Conservation (phyloP, 2,329 filamentous ascomycete species). For the Trichoderma oligosporum region DNA sequence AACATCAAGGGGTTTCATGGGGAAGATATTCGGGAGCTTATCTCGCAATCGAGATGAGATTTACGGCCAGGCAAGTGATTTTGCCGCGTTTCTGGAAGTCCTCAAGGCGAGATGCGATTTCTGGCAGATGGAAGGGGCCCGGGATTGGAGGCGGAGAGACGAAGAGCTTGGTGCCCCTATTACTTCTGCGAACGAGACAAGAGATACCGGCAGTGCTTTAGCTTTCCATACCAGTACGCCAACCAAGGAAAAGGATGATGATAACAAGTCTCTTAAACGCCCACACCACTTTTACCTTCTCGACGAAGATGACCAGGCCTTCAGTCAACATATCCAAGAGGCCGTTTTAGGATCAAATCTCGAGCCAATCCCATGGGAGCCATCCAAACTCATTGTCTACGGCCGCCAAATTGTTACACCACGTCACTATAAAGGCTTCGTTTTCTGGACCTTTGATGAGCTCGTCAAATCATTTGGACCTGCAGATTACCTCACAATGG, state of each 20-base stretch:
- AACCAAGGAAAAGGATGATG: neutral
- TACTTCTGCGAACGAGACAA: neutral
- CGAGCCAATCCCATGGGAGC: constrained; percentile 38
- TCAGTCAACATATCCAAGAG: constrained; percentile 25
- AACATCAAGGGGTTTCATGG: constrained; percentile 51
- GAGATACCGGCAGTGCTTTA: neutral
- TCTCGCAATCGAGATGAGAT: constrained; percentile 42
- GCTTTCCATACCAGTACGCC: neutral
- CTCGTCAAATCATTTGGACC: constrained; percentile 69
- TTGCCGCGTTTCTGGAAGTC: constrained; percentile 71
- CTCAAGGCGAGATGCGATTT: constrained; percentile 75
- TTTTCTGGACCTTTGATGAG: constrained; percentile 64
- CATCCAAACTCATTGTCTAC: constrained; percentile 52
- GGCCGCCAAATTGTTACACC: constrained; percentile 60
- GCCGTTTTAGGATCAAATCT: constrained; percentile 23
- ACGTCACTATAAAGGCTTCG: constrained; percentile 52
- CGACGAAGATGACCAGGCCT: constrained; percentile 30
- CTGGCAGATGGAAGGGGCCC: constrained; percentile 75
- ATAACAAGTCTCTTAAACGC: constrained; percentile 24
- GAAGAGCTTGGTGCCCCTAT: constrained; percentile 23
- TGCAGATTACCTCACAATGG: constrained; percentile 78
- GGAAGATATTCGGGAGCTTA: constrained; percentile 45
- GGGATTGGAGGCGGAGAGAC: constrained; percentile 65
- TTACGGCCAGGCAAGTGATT: constrained; percentile 64
- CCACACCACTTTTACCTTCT: constrained; percentile 33